A percentile compares a stretch with the other conserved stretches of the same genome.
phyloP scores from a whole-genome alignment of 2,329 filamentous ascomycete genomes.

The Orbilia ellipsospora region DNA sequence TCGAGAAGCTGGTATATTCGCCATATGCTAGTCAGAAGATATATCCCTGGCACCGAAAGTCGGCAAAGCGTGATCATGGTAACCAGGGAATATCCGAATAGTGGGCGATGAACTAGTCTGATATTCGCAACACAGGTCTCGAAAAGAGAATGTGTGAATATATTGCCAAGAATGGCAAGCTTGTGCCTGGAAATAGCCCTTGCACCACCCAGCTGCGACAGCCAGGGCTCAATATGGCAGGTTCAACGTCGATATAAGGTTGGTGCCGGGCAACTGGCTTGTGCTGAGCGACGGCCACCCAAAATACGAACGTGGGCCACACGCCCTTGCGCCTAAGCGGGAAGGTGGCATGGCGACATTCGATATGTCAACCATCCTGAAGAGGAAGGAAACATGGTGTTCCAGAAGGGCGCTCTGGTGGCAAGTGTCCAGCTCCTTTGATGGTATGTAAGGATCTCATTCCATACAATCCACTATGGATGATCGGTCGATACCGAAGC shows the following conservation, averaged over 20 bases:
- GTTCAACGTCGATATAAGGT: constrained; percentile 46
- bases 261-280: constrained; percentile 27
- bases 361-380: constrained; percentile 54
- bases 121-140: constrained; percentile 46
- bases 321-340: constrained; percentile 28
- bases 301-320: constrained; percentile 21
- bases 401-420: constrained; percentile 29
- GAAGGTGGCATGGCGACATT: constrained; percentile 43
- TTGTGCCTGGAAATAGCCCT: constrained; percentile 39
- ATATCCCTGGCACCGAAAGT: constrained; percentile 19
- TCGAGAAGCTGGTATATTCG: constrained; percentile 45
- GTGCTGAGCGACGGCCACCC: constrained; percentile 12
- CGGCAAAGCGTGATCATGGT: constrained; percentile 51
- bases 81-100: constrained; percentile 41
- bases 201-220: constrained; percentile 38
- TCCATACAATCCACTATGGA: neutral
- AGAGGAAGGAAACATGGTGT: constrained; percentile 40
- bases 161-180: constrained; percentile 33
- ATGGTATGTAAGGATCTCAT: neutral
- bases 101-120: constrained; percentile 29
- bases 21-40: constrained; percentile 19
- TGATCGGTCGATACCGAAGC: constrained; percentile 32
- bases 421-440: constrained; percentile 22
- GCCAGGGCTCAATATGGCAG: constrained; percentile 38
- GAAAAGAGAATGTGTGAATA: constrained; percentile 53